phyloP scores from a whole-genome alignment of 148 eudicot genomes.

The Rhododendron henanense region DNA sequence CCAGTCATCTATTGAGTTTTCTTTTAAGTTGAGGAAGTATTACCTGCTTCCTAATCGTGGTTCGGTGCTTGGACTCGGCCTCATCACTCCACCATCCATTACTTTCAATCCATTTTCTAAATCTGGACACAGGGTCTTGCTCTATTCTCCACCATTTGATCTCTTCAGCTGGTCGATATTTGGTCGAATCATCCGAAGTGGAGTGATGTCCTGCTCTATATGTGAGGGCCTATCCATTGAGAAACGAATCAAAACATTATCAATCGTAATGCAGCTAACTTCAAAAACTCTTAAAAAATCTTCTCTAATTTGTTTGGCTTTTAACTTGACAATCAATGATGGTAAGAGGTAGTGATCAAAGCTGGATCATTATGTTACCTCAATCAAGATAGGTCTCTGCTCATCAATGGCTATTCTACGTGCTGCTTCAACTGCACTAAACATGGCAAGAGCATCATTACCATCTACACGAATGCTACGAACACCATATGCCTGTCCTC shows the following conservation, averaged over 20 bases:
- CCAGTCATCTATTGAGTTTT: not conserved
- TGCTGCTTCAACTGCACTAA: constrained; percentile 1
- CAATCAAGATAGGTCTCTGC: not conserved
- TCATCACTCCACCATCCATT: constrained; percentile 2
- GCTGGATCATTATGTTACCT: not conserved
- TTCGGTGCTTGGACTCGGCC: not conserved
- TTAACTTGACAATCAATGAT: not conserved
- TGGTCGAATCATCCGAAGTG: constrained; percentile 5
- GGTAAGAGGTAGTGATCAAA: not conserved
- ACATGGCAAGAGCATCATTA: constrained; percentile 4
- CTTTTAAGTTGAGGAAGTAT: not conserved
- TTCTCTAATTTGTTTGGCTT: not conserved
- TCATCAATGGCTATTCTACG: not conserved
- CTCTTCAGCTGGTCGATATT: constrained; percentile 3
- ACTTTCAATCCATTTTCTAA: constrained; percentile 1
- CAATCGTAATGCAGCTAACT: not conserved
- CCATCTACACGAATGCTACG: not conserved
- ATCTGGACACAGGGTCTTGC: not conserved
- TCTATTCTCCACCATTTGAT: constrained; percentile 1
- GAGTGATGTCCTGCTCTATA: constrained; percentile 1
- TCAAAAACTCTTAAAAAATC: not conserved
- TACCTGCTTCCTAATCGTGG: not conserved
- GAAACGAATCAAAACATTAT: not conserved
- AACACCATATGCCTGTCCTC: constrained; percentile 2
- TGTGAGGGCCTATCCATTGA: not conserved